Base-by-base conservation (phyloP, 345 rosid genomes). In the Hevea brasiliensis region DNA sequence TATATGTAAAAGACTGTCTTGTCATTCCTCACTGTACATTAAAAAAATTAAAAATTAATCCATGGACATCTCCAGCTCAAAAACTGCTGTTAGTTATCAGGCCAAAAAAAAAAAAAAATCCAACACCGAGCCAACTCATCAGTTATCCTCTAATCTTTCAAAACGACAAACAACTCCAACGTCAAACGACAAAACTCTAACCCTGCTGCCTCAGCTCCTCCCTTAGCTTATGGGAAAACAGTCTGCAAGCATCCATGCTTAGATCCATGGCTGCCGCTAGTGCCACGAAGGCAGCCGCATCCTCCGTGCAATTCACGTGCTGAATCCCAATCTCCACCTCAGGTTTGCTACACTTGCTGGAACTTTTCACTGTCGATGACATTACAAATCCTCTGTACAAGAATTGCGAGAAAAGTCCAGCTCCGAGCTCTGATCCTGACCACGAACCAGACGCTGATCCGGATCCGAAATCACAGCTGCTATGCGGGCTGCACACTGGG, bases 261-360 rank as follows among this genome's bases (percentile, higher is more conserved):
- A 94, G 93, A 86, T 94, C 98, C 88, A 94, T 82, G 6, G 98
- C 98, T 24, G 98, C 97, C 4, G 97, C 95, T 40, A 94, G 53
- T 1, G 97, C 98, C 87, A 92, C 97, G 74, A 81, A 92, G 1
- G 87, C 97, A 0, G 98, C 98, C 61, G 97, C 98, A 53, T 94
- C 98, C 91, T 92, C 98, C 59, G 90, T 92, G 84, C 98, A 94
- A 32, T 87, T 90, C 92, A 94, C 98, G 82, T 92, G 96, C 76
- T 87, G 89, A 60, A 92, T 90, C 6, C 98, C 97, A 0, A 94
- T 85, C 77, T 92, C 98, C 69, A 94, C 95, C 78, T 85, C 90
- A 0, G 95, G 91, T 69, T 80, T 90, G 9, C 91, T 79, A 59
- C 80, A 51, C 65, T 77, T 82, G 35, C 82, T 87, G 10, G 72